Evolutionary conservation across 352 stramenopile species (phyloP).

Genomic region (Phytopythium sindhum): DNA sequence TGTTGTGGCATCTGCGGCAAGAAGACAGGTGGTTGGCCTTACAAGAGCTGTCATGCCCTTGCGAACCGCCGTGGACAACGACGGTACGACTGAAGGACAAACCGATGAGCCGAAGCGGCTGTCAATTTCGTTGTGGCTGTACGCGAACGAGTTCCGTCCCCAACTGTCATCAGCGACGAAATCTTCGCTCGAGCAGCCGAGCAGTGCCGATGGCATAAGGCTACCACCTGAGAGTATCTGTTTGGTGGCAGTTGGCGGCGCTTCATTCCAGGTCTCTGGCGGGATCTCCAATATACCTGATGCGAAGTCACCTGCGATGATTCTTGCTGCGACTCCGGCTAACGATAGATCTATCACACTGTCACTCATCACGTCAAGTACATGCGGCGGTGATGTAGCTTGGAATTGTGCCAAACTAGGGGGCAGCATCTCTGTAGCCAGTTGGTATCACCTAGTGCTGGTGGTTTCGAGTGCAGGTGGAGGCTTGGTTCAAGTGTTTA

Average conservation of each 20-base stretch:
- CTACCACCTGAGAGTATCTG: not conserved
- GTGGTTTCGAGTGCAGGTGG: not conserved
- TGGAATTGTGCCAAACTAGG: not conserved
- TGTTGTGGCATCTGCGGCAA: slow-evolving; percentile 15
- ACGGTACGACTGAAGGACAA: not conserved
- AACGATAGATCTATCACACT: not conserved
- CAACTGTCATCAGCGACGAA: not conserved
- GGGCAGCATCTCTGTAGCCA: not conserved
- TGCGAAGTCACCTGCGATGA: not conserved
- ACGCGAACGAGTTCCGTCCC: not conserved
- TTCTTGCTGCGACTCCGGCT: not conserved
- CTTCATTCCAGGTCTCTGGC: not conserved
- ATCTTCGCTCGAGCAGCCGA: not conserved
- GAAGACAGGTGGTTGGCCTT: not conserved
- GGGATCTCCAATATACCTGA: not conserved
- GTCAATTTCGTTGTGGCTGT: not conserved
- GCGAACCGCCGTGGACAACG: too few species aligned
- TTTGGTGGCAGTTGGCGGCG: not conserved
- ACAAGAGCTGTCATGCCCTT: not conserved
- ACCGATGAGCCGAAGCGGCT: not conserved
- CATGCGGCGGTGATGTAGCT: not conserved
- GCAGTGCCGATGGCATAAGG: not conserved
- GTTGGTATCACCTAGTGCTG: not conserved
- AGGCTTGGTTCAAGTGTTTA: not conserved
- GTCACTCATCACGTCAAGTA: not conserved